These are phyloP conservation scores for Pyrus hybrid DNA, from an alignment of 331 rosid genomes.

Conservation along the genomic window DNA sequence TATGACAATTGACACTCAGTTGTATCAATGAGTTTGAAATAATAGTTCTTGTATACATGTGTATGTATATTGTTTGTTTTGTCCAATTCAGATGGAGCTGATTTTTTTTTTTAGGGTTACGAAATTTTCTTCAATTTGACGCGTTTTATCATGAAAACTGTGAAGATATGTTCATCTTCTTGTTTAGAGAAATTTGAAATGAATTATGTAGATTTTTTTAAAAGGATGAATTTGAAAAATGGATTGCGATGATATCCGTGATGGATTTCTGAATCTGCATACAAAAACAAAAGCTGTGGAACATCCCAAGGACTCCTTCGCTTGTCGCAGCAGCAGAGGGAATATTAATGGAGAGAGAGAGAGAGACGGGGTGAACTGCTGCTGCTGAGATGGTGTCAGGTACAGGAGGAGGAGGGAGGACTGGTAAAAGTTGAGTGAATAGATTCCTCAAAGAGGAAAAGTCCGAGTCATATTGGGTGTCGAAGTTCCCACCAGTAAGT, in stretches of 20 bases:
- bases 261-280: slow-evolving; percentile 3
- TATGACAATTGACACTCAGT: not conserved
- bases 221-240: not conserved
- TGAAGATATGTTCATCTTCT: not conserved
- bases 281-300: slow-evolving; percentile 13
- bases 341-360: slow-evolving; percentile 18
- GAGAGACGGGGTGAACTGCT: slow-evolving; percentile 1
- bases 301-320: slow-evolving; percentile 19
- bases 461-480: slow-evolving; percentile 2
- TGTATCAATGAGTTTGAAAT: not conserved
- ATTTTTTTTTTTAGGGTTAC: not conserved
- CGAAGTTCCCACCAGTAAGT: not conserved
- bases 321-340: slow-evolving; percentile 16
- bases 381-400: slow-evolving; percentile 18
- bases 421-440: slow-evolving; percentile 30
- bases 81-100: not conserved
- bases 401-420: not conserved
- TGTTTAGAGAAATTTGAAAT: not conserved
- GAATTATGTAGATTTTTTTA: not conserved
- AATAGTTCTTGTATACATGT: no score
- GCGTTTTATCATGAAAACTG: not conserved
- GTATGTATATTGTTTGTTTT: no score
- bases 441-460: slow-evolving; percentile 44
- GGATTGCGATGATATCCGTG: slow-evolving; percentile 8
- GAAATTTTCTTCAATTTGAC: not conserved